Evolutionary conservation across 441 rosid species (phyloP), one percentile per base, ranked within the genome.

Genomic region (Raphanus hybrid): DNA sequence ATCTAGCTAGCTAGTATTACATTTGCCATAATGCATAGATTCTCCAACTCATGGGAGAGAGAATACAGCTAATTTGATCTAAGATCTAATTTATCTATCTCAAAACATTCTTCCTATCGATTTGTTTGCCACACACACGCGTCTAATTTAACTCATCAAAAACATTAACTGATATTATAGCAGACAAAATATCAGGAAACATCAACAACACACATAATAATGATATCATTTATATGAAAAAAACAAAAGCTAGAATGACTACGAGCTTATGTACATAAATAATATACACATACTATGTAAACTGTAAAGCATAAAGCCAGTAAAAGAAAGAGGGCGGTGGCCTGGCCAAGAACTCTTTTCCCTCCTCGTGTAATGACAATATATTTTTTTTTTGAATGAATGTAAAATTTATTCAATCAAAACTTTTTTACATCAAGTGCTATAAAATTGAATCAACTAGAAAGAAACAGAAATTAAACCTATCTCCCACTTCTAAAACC

Each of bases 201-300:
- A 71, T 43, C 54, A 62, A 61, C 39, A 14, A 5, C 3, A 34
- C 32, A 32, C 52, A 45, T 34, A 45, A 52, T 43, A 67, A 15
- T n/a, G 32, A 73, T 43, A 43, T 73, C 61, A 23, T 12, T 54
- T 59, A 66, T 41, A 41, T 64, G 16, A 8, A 10, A 8, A 10
- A 48, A 61, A 35, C 35, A 1, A 5, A 23, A 68, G 54, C 23
- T 59, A 66, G 14, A 34, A 34, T 8, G 64, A 67, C 58, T 72
- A 12, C 26, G 45, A 48, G 11, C 69, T 58, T 78, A 50, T 48
- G 68, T 45, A 65, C 12, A 77, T 45, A 77, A 59, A 20, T 29
- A 68, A 68, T 48, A 34, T 63, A 69, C 80, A 76, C 64, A 69
- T 62, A 10, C n/a, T 41, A 41, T 3, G 48, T 41, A 41, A n/a